These are phyloP conservation scores for Heteromeles arbutifolia DNA, from an alignment of 306 rosid genomes.

Conservation along the genomic window DNA sequence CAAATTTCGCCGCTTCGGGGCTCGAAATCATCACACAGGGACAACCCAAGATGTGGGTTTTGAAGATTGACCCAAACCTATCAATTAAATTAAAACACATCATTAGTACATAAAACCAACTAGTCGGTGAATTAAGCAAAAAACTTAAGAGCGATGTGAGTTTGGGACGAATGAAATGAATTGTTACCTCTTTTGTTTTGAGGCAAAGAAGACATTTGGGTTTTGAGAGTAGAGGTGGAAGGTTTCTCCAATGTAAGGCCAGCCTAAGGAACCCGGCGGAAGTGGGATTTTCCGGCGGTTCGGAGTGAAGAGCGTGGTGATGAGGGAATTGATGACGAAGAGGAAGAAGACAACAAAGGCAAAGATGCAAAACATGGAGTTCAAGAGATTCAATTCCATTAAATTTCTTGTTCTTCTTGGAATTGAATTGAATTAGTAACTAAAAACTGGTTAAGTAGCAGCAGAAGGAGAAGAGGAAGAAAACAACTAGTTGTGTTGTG, in stretches of 20 bases:
- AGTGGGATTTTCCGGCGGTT: slow-evolving; percentile 37
- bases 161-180: neutral
- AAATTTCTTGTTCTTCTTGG: neutral
- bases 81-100: neutral
- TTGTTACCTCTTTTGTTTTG: slow-evolving; percentile 54
- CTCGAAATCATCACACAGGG: slow-evolving; percentile 94
- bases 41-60: slow-evolving; percentile 94
- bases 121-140: neutral
- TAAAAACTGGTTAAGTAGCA: neutral
- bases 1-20: slow-evolving; percentile 88
- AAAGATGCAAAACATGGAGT: slow-evolving; percentile 7
- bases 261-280: slow-evolving; percentile 86
- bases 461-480: neutral
- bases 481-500: neutral
- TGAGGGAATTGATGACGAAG: slow-evolving; percentile 17
- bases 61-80: slow-evolving; percentile 91
- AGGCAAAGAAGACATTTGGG: slow-evolving; percentile 85
- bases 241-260: slow-evolving; percentile 86
- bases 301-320: slow-evolving; percentile 28
- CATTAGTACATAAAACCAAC: neutral
- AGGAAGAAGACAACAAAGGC: slow-evolving; percentile 22
- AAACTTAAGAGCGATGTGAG: neutral
- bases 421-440: neutral
- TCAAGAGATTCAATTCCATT: neutral
- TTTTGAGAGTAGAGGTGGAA: slow-evolving; percentile 91